A percentile compares a stretch with the other conserved stretches of the same genome.
phyloP scores from a whole-genome alignment of 2,329 filamentous ascomycete genomes.

The Zalaria sp. region DNA sequence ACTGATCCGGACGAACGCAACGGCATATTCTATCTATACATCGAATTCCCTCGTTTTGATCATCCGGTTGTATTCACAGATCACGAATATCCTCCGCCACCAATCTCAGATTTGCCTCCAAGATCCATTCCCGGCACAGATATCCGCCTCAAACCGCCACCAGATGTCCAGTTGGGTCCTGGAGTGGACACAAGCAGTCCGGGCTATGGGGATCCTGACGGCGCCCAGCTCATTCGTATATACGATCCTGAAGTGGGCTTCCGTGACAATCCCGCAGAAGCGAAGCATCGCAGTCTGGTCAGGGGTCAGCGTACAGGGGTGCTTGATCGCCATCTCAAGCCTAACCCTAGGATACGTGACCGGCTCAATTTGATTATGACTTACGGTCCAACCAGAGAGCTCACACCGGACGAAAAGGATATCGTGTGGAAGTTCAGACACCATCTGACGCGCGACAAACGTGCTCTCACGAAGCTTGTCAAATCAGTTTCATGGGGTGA shows the following conservation, averaged over 20 bases:
- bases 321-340: conserved; percentile 86
- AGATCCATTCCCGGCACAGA: conserved; percentile 47
- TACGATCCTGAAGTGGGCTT: conserved; percentile 90
- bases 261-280: conserved; percentile 84
- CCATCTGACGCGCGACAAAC: conserved; percentile 80
- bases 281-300: conserved; percentile 83
- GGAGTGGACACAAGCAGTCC: conserved; percentile 51
- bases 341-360: conserved; percentile 89
- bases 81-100: conserved; percentile 76
- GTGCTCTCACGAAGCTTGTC: conserved; percentile 82
- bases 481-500: conserved; percentile 96
- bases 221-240: conserved; percentile 59
- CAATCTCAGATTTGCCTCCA: conserved; percentile 55
- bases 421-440: conserved; percentile 96
- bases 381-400: conserved; percentile 79
- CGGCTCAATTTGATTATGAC: conserved; percentile 82
- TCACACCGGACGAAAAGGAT: conserved; percentile 87
- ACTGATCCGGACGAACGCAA: conserved; percentile 32
- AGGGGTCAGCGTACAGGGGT: conserved; percentile 88
- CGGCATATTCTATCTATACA: conserved; percentile 65
- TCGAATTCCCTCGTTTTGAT: conserved; percentile 89
- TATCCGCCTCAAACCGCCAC: conserved; percentile 62
- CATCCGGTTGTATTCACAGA: conserved; percentile 93
- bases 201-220: conserved; percentile 33
- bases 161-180: conserved; percentile 79